Conservation (phyloP, 106 monocot genomes). For the Dactylorhiza incarnata region DNA sequence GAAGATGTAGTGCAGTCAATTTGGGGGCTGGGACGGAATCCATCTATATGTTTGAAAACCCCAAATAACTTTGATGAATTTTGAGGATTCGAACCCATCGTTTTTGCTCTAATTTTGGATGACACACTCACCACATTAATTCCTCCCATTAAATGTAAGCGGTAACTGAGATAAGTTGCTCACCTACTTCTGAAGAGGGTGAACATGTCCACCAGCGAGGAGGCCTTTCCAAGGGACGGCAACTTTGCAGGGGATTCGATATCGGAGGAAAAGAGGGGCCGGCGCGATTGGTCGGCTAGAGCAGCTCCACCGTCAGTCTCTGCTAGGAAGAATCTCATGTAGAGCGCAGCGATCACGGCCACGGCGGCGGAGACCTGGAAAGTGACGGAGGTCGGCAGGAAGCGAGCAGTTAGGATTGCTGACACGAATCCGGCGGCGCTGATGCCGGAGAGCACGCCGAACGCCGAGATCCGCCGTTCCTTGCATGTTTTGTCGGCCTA, state of each 20-base stretch:
- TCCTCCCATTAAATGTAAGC: neutral
- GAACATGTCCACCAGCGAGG: constrained; percentile 53
- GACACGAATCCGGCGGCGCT: constrained; percentile 66
- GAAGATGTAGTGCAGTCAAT: too few species aligned
- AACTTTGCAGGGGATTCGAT: constrained; percentile 20
- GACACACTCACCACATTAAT: neutral
- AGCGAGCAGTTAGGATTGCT: constrained; percentile 57
- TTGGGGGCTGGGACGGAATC: too few species aligned
- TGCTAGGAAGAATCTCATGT: constrained; percentile 63
- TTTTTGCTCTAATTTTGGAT: neutral
- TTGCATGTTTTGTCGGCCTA: constrained; percentile 82
- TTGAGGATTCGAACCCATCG: too few species aligned
- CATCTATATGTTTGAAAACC: too few species aligned
- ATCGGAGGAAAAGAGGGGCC: constrained; percentile 23
- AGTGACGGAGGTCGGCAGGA: constrained; percentile 51
- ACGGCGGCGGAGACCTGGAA: constrained; percentile 63
- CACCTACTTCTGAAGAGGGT: constrained; percentile 68
- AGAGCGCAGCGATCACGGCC: constrained; percentile 36
- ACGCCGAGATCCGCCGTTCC: constrained; percentile 50
- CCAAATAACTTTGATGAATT: too few species aligned
- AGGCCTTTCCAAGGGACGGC: constrained; percentile 14
- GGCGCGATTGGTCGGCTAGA: constrained; percentile 22
- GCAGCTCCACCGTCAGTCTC: constrained; percentile 29
- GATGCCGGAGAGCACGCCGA: constrained; percentile 72
- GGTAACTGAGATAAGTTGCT: neutral